phyloP scores from a whole-genome alignment of 306 rosid species.

The Sicyos baderoa region DNA sequence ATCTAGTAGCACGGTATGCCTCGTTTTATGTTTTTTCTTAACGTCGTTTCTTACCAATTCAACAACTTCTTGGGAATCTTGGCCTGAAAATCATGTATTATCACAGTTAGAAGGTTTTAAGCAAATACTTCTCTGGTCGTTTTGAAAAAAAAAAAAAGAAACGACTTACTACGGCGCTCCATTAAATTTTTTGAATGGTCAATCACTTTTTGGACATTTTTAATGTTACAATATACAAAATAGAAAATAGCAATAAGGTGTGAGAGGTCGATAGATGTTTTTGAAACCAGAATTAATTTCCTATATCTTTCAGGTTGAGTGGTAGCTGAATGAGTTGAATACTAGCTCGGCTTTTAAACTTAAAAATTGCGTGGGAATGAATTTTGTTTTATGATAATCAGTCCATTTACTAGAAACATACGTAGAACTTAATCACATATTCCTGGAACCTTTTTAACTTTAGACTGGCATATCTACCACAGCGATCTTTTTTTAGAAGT shows the following conservation, averaged over 20 bases:
- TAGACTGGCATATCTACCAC: neutral
- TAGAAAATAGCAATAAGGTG: neutral
- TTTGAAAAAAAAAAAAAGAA: neutral
- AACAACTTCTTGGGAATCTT: neutral
- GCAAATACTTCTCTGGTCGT: neutral
- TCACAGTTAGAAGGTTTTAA: neutral
- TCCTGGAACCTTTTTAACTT: neutral
- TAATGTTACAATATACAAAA: neutral
- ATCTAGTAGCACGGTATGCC: slow-evolving; percentile 72
- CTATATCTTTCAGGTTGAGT: neutral
- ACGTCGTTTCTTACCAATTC: slow-evolving; percentile 11
- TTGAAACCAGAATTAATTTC: neutral
- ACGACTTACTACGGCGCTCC: too few relatives aligned
- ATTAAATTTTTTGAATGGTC: neutral
- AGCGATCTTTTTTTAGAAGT: too few relatives aligned
- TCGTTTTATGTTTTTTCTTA: slow-evolving; percentile 10
- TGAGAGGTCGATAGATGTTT: neutral
- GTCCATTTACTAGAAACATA: neutral
- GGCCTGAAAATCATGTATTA: neutral
- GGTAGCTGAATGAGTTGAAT: slow-evolving; percentile 1
- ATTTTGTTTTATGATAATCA: neutral
- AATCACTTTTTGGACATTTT: too few relatives aligned
- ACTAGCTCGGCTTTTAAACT: neutral
- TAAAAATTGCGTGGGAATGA: neutral
- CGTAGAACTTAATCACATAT: neutral